Percentiles rank a stretch among this genome's conserved stretches.
Conservation (phyloP, 1,284 basidiomycete genomes). For the Ustilago hordei region DNA sequence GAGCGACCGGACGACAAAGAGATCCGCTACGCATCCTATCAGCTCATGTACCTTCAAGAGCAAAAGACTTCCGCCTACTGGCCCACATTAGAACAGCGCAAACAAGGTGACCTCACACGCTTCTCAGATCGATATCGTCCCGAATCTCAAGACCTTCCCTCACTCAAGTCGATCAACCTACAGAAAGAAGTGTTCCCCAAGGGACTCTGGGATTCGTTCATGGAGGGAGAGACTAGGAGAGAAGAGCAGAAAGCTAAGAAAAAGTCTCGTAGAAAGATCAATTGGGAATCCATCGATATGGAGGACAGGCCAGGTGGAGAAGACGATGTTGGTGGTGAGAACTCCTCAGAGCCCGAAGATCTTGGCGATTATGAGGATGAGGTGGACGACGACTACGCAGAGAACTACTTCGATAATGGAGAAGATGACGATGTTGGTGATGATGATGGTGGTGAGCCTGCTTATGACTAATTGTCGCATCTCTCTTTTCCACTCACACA, state of each 20-base stretch:
- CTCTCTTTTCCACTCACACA: background rate
- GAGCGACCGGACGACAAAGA: conserved; percentile 49
- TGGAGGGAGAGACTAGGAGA: conserved; percentile 59
- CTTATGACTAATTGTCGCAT: conserved; percentile 52
- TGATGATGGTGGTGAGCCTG: conserved; percentile 60
- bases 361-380: conserved; percentile 67
- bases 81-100: conserved; percentile 43
- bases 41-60: conserved; percentile 53
- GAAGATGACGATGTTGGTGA: conserved; percentile 64
- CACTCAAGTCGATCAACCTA: conserved; percentile 53
- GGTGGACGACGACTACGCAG: conserved; percentile 67
- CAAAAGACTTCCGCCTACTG: conserved; percentile 56
- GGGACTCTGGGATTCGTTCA: conserved; percentile 64
- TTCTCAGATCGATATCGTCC: conserved; percentile 64
- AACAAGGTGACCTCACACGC: conserved; percentile 54
- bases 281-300: conserved; percentile 61
- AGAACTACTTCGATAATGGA: conserved; percentile 69
- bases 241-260: conserved; percentile 52
- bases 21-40: conserved; percentile 50
- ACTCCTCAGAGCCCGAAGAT: conserved; percentile 62
- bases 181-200: conserved; percentile 64
- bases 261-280: conserved; percentile 51
- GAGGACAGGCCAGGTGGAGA: conserved; percentile 54
- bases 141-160: conserved; percentile 51
- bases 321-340: conserved; percentile 55